These are phyloP conservation scores for Emydomyces testavorans DNA, from an alignment of 2,329 filamentous ascomycete genomes.

Conservation along the genomic window DNA sequence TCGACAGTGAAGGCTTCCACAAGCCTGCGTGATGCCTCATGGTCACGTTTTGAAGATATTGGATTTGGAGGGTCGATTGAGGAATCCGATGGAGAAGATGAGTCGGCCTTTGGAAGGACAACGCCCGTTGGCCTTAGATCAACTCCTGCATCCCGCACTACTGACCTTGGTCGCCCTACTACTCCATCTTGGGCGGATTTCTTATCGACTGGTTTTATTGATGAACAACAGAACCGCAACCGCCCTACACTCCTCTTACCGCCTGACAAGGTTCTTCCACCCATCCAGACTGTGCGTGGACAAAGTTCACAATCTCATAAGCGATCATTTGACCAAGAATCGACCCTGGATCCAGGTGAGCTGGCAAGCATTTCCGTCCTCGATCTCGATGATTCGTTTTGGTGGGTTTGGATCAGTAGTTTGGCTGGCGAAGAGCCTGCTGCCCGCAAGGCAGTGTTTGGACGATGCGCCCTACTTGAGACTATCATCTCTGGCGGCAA, in stretches of 20 bases:
- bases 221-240: slow-evolving; percentile 55
- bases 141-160: slow-evolving; percentile 55
- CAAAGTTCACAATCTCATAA: slow-evolving; percentile 78
- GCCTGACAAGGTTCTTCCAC: slow-evolving; percentile 81
- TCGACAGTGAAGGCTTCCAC: slow-evolving; percentile 60
- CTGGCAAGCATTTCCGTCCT: slow-evolving; percentile 80
- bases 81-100: slow-evolving; percentile 48
- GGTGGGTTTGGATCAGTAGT: slow-evolving; percentile 99
- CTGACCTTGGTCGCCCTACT: slow-evolving; percentile 65
- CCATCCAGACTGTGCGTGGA: slow-evolving; percentile 58
- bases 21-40: slow-evolving; percentile 71
- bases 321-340: slow-evolving; percentile 57
- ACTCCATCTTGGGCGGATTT: slow-evolving; percentile 99
- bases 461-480: slow-evolving; percentile 83
- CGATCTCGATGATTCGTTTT: slow-evolving; percentile 88
- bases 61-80: slow-evolving; percentile 71
- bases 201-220: slow-evolving; percentile 80
- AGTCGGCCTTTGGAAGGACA: slow-evolving; percentile 25
- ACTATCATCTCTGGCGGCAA: slow-evolving; percentile 68
- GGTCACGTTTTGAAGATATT: slow-evolving; percentile 93
- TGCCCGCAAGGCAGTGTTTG: slow-evolving; percentile 81
- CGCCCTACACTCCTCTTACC: slow-evolving; percentile 59
- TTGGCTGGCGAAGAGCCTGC: slow-evolving; percentile 79
- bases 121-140: slow-evolving; percentile 47
- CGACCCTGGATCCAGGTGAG: slow-evolving; percentile 73